These are phyloP conservation scores for Rhizophagus clarus DNA, from an alignment of 192 early-diverging fungal species.

Conservation along the genomic window DNA sequence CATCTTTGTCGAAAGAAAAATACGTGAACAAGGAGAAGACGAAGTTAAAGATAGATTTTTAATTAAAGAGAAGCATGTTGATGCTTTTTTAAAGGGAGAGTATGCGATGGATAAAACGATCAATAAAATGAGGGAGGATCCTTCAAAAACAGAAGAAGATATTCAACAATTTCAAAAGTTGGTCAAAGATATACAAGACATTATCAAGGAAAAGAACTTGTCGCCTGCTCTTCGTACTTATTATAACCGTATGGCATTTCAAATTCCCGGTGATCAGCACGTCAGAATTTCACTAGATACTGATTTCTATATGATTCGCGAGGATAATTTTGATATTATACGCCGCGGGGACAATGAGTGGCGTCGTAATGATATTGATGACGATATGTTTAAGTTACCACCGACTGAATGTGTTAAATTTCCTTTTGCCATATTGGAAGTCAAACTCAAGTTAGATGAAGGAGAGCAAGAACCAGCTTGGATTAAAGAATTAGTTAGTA, in stretches of 20 bases:
- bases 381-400: constrained; percentile 76
- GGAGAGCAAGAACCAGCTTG: constrained; percentile 73
- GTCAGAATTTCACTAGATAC: constrained; percentile 95
- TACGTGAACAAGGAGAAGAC: constrained; percentile 60
- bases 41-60: constrained; percentile 91
- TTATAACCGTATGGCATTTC: constrained; percentile 98
- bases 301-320: constrained; percentile 93
- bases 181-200: constrained; percentile 69
- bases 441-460: constrained; percentile 75
- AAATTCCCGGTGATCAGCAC: constrained; percentile 91
- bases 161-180: constrained; percentile 70
- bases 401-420: constrained; percentile 79
- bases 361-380: constrained; percentile 84
- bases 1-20: constrained; percentile 76
- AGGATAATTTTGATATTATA: constrained; percentile 79
- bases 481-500: constrained; percentile 73
- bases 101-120: constrained; percentile 74
- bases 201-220: constrained; percentile 63
- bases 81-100: constrained; percentile 79
- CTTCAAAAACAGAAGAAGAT: constrained; percentile 74
- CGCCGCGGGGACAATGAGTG: constrained; percentile 80
- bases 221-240: constrained; percentile 77
- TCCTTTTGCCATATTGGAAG: constrained; percentile 93
- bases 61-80: constrained; percentile 92
- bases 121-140: constrained; percentile 75